Evolutionary conservation across 164 flowering plant species (phyloP), one percentile per base, ranked within the genome.

Genomic region (Sextonia rubra): DNA sequence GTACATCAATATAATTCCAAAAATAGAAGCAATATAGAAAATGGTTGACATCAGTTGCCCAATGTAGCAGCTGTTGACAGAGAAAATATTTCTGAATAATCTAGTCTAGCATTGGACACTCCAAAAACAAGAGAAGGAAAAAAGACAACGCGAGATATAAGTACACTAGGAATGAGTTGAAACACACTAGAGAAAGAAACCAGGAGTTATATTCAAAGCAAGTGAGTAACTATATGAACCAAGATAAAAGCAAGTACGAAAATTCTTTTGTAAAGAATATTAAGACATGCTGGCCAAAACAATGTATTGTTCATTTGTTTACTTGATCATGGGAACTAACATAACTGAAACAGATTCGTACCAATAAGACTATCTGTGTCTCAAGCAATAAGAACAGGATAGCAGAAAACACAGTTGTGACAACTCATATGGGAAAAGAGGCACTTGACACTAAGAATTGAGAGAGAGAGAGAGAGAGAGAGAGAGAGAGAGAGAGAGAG

Each of bases 41-140:
- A 90, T 30, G 63, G 88, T 90, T 25, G 98, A 90, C 83, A 87
- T 85, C 77, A 87, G 75, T 71, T 90, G 74, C 64, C 96, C 98
- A 66, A 89, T 77, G 72, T 79, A 84, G 82, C 88, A 82, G 77
- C 92, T 90, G 89, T 60, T 61, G 14, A 32, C 55, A n/a, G 49
- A 3, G 69, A 56, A 52, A 70, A 69, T 14, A 30, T 63, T 63
- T 60, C 44, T 25, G 25, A 25, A 71, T 71, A 66, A 64, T 56
- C 47, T 32, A 47, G 9, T 63, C 48, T 23, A 47, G 23, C 12
- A 60, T 30, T 32, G 5, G 44, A 48, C 23, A 26, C n/a, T 37
- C 44, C 11, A 37, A 37, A 8, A 37, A 37, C 5, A 20, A 48
- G 29, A 18, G 37, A 47, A 37, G 27, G 18, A 72, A 7, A 44